Base-by-base conservation (phyloP, 2,329 filamentous ascomycete genomes). In the Aplosporella prunicola region DNA sequence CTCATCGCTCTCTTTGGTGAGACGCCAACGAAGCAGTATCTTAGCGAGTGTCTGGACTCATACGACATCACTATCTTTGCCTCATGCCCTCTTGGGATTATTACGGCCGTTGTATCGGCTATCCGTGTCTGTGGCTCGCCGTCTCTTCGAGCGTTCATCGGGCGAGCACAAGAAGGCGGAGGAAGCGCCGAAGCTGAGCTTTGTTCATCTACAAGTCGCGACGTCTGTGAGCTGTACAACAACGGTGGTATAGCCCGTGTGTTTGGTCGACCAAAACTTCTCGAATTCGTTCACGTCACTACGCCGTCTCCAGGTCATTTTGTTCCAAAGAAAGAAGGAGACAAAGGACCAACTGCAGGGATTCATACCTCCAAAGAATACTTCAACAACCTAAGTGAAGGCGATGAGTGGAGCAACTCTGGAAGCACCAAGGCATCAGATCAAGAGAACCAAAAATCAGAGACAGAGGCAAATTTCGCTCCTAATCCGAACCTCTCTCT, bases 131-230 rank as follows among this genome's bases (percentile, higher is more conserved):
- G 47, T 36, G 61, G 55, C 1, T 39, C 23, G 1, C 20, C 51
- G 0, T 53, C 46, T 2, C 43, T 64, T 1, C 51, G 55, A 11
- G 58, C 64, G 2, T 53, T 67, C 16, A 50, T 68, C 9, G 64
- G 65, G 0, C 41, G 62, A 27, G 52, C 60, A 0, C 52, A 58
- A 29, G 64, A 67, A 43, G 52, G 51, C 3, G 35, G 43, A 0
- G 57, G 52, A 0, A 44, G 38, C 0, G 55, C 48, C 0, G 64
- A 69, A 35, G 47, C 53, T 0, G 63, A 68, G 29, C 40, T 68
- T 0, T 61, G 58, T 44, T 56, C 62, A 0, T 67, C 62, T 0
- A 67, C 63, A 0, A 41, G 39, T 3, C 22, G 32, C 9, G 48
- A 50, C 32, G 44, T 52, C 3, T 50, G 46, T 20, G 47, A 51